Evolutionary conservation across 106 monocot species (phyloP), one percentile per base, ranked within the genome.

Genomic region (Phalaenopsis aphrodite): DNA sequence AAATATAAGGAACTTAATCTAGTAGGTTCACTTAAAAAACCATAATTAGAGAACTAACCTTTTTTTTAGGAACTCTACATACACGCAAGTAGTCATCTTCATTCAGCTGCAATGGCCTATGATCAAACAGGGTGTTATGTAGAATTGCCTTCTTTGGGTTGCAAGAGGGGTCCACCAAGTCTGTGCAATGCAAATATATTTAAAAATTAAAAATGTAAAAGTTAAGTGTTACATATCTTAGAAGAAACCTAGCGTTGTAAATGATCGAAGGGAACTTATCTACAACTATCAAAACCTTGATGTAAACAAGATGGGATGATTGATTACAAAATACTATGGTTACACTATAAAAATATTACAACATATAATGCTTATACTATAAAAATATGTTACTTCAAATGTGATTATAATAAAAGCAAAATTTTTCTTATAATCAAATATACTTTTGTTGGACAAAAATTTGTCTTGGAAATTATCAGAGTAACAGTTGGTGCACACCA

Each of bases 81-180:
- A 83, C 83, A 24, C 83, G 83, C 68, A 57, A 11, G 24, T 83
- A 78, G 55, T 83, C 83, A 73, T 83, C 83, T 5, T 78, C 73
- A 46, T 83, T 83, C 55, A 83, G 61, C 45, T 16, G 71, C 24
- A 83, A 78, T 41, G 83, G 83, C 8, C 78, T 6, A 52, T 83
- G 83, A 78, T 83, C 83, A 78, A 73, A 78, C 18, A 83, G 58
- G 43, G 10, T 43, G 8, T 46, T n/a, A 45, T 73, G 72, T 36
- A 78, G 55, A 0, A 41, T 3, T 41, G 39, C 42, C 24, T 57
- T 78, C 56, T 73, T 57, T 16, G 21, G 49, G 8, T 39, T 57
- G 36, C 37, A 73, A 2, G 76, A 30, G 14, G 76, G 49, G 10
- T 49, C 46, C 24, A 76, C 18, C 76, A 47, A 76, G 18, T 76